A percentile compares a stretch with the other conserved stretches of the same genome.
phyloP scores from a whole-genome alignment of 2,329 filamentous ascomycete species.

The Hirsutella rhossiliensis region DNA sequence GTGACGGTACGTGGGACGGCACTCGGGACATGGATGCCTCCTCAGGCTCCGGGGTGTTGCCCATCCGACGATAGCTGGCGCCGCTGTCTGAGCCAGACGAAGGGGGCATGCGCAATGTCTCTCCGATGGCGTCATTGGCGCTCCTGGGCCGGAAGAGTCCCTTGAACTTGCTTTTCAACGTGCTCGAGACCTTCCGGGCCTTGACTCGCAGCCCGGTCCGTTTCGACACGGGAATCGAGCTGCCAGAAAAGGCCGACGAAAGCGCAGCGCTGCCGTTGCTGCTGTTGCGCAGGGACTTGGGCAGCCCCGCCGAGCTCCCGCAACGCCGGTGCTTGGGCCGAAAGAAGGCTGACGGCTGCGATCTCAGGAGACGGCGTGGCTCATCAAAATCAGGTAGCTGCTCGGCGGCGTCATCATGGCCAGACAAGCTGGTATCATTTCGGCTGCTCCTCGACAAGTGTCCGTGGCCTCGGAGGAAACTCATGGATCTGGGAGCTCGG shows the following conservation, averaged over 20 bases:
- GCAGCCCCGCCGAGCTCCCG: slow-evolving; percentile 24
- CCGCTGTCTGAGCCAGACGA: slow-evolving; percentile 12
- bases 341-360: slow-evolving; percentile 32
- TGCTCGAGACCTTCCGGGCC: slow-evolving; percentile 49
- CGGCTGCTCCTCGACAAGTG: slow-evolving; percentile 7
- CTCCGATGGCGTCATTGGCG: slow-evolving; percentile 4
- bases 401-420: slow-evolving; percentile 23
- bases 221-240: slow-evolving; percentile 12
- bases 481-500: slow-evolving; percentile 42
- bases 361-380: slow-evolving; percentile 21
- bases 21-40: slow-evolving; percentile 35
- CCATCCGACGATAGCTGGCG: slow-evolving; percentile 19
- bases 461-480: slow-evolving; percentile 27
- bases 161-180: slow-evolving; percentile 49
- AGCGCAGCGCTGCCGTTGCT: slow-evolving; percentile 26
- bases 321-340: slow-evolving; percentile 22
- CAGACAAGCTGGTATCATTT: slow-evolving; percentile 18
- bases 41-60: slow-evolving; percentile 21
- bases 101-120: slow-evolving; percentile 4
- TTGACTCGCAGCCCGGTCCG: slow-evolving; percentile 30
- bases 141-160: slow-evolving; percentile 19
- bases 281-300: slow-evolving; percentile 36
- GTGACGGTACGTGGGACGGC: slow-evolving; percentile 33
- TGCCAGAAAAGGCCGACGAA: slow-evolving; percentile 16
- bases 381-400: slow-evolving; percentile 21